phyloP scores from a whole-genome alignment of 345 rosid genomes.

The Laguncularia racemosa region DNA sequence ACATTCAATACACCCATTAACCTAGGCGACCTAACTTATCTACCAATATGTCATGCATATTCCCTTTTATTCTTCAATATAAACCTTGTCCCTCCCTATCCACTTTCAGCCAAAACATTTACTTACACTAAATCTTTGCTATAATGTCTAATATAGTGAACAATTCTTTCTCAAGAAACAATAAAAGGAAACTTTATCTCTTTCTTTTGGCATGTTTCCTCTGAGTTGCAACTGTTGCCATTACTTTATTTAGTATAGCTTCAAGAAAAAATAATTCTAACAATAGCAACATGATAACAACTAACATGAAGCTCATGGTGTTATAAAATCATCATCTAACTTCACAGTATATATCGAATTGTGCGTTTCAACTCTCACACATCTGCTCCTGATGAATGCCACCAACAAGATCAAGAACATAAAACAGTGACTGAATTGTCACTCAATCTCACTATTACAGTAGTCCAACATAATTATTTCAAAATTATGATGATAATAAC shows the following conservation, averaged over 20 bases:
- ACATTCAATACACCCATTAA: too few relatives aligned
- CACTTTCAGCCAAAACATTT: too few relatives aligned
- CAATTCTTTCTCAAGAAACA: neutral
- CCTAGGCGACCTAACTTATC: too few relatives aligned
- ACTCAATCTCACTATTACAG: conserved; percentile 38
- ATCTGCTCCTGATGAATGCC: conserved; percentile 11
- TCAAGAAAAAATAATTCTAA: conserved; percentile 2
- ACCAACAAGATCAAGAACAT: conserved; percentile 25
- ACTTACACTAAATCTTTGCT: too few relatives aligned
- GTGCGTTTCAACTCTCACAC: conserved; percentile 50
- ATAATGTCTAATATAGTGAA: conserved; percentile 8
- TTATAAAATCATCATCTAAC: conserved; percentile 43
- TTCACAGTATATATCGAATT: conserved; percentile 44
- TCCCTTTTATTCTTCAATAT: too few relatives aligned
- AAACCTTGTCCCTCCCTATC: too few relatives aligned
- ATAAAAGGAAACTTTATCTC: conserved; percentile 17
- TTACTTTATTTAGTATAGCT: conserved; percentile 4
- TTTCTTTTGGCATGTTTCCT: conserved; percentile 19
- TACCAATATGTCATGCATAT: too few relatives aligned
- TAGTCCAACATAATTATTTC: conserved; percentile 42
- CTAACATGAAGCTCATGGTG: conserved; percentile 16
- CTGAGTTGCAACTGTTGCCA: neutral
- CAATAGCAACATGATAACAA: neutral
- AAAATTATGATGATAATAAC: conserved; percentile 31
- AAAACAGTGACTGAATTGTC: conserved; percentile 49